Evolutionary conservation across 805 yeast species (phyloP), one percentile per base, ranked within the genome.

Genomic region (Nakazawaea anatomiae): DNA sequence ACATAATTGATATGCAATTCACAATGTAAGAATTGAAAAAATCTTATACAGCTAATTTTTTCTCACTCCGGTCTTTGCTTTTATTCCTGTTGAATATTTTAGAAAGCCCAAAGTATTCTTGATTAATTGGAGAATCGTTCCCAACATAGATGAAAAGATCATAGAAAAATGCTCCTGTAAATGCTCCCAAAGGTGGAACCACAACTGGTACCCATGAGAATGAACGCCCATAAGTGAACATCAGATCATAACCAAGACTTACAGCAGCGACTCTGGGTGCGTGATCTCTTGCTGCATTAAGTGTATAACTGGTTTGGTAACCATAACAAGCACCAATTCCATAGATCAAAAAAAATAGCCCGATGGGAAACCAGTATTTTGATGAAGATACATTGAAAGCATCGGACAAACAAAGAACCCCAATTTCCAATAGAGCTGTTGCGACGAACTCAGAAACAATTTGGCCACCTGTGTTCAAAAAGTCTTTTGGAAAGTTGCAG

Each of bases 171-270:
- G 72, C 79, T 49, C 83, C 83, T 34, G 67, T 56, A 44, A 73
- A 53, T 34, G 75, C 67, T 27, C 83, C 83, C 41, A 75, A 55
- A 38, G 72, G 59, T 31, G 83, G 82, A n/a, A 73, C 76, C 31
- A 74, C 67, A 55, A 75, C 60, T 47, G 82, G 81, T 36, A 77
- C 76, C 83, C 83, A 77, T 58, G 74, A 75, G 60, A 74, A 77
- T 57, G 71, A 69, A 59, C 67, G 64, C 52, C 73, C 67, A 14
- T 61, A 57, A 14, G 64, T 58, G 70, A 75, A 75, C 57, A 60
- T 65, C 38, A 62, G 71, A 32, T 61, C 72, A 54, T 75, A 75
- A 32, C 83, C 83, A 38, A 75, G 67, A 48, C 75, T 64, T 39
- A 68, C 66, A 18, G 79, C 62, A 36, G 79, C 79, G 40, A 78